These are phyloP conservation scores for Yueomyces sp. DNA, from an alignment of 805 yeast genomes.

Conservation along the genomic window DNA sequence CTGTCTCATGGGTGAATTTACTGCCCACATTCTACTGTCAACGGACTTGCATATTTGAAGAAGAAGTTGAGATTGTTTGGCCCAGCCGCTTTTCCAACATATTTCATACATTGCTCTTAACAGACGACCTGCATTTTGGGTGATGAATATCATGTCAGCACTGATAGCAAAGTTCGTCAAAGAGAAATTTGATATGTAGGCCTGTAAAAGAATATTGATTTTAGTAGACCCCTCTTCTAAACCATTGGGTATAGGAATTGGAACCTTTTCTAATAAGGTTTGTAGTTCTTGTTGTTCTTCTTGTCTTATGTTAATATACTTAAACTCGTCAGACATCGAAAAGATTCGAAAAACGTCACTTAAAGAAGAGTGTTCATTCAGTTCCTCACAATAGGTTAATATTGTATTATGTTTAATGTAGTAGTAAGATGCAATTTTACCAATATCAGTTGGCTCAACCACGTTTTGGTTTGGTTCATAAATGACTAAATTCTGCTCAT, in stretches of 20 bases:
- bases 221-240: constrained; percentile 64
- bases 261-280: constrained; percentile 58
- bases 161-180: constrained; percentile 83
- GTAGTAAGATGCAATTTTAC: constrained; percentile 74
- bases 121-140: constrained; percentile 86
- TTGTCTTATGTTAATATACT: constrained; percentile 66
- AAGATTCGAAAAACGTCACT: constrained; percentile 70
- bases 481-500: constrained; percentile 40
- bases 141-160: constrained; percentile 86
- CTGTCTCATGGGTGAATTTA: constrained; percentile 79
- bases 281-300: constrained; percentile 71
- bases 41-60: constrained; percentile 68
- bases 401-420: constrained; percentile 71
- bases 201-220: constrained; percentile 65
- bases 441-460: constrained; percentile 53
- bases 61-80: constrained; percentile 41
- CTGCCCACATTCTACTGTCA: constrained; percentile 70
- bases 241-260: constrained; percentile 73
- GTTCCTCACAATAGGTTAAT: constrained; percentile 44
- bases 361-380: constrained; percentile 52
- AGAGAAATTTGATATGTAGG: constrained; percentile 65
- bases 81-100: constrained; percentile 57
- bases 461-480: constrained; percentile 40
- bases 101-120: constrained; percentile 78
- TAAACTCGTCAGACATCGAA: constrained; percentile 75